These are phyloP conservation scores for Botryobasidium botryosum DNA, from an alignment of 768 basidiomycete genomes.

Conservation along the genomic window DNA sequence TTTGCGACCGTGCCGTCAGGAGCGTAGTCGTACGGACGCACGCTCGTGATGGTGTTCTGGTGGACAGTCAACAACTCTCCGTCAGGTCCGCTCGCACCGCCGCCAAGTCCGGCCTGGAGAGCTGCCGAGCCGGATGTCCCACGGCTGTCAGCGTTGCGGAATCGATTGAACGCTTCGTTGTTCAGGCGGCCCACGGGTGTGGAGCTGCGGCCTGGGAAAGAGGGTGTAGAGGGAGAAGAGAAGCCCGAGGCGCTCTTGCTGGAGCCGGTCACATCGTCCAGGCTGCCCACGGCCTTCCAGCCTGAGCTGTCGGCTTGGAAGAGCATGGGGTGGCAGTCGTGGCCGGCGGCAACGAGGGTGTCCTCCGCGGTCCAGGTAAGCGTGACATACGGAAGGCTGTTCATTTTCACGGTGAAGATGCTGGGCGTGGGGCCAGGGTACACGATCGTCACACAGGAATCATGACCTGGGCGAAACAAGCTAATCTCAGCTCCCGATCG, in stretches of 20 bases:
- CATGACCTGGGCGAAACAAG: conserved; percentile 47
- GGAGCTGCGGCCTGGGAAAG: conserved; percentile 18
- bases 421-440: conserved; percentile 58
- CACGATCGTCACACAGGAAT: conserved; percentile 83
- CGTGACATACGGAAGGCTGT: conserved; percentile 67
- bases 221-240: conserved; percentile 15
- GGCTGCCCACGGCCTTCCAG: conserved; percentile 64
- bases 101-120: conserved; percentile 11
- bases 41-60: conserved; percentile 95
- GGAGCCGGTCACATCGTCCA: conserved; percentile 59
- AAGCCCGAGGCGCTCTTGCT: conserved; percentile 4
- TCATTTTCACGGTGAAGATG: conserved; percentile 55
- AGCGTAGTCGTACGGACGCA: conserved; percentile 54
- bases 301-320: conserved; percentile 55
- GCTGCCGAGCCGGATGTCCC: conserved; percentile 26
- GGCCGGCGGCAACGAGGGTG: conserved; percentile 77
- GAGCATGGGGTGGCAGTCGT: conserved; percentile 91
- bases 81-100: conserved; percentile 17
- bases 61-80: conserved; percentile 73
- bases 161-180: conserved; percentile 84
- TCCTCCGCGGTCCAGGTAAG: conserved; percentile 77
- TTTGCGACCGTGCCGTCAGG: conserved; percentile 40
- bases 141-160: conserved; percentile 79
- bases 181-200: conserved; percentile 66
- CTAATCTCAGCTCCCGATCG: not conserved